phyloP scores from a whole-genome alignment of 441 rosid genomes.

The Corymbia calophylla region DNA sequence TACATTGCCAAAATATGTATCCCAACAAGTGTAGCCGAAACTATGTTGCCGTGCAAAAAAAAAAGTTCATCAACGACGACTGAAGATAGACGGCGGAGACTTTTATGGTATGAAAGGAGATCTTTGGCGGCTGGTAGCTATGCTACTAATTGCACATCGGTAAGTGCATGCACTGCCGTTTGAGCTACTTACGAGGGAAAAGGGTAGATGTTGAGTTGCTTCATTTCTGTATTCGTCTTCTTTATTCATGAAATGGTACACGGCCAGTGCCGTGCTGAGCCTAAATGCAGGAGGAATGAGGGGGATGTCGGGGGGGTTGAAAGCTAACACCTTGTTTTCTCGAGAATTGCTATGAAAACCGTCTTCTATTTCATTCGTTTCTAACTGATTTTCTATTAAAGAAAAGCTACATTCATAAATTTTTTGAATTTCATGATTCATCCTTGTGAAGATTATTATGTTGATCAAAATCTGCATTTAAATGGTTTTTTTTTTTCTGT shows the following conservation, averaged over 20 bases:
- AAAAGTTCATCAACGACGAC: neutral
- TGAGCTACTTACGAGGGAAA: neutral
- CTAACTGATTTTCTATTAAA: neutral
- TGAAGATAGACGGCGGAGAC: constrained; percentile 36
- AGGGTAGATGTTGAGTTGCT: neutral
- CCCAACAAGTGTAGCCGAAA: constrained; percentile 39
- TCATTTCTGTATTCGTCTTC: neutral
- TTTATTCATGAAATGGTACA: neutral
- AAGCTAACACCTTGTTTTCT: neutral
- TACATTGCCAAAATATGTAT: constrained; percentile 62
- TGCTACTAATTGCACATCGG: constrained; percentile 38
- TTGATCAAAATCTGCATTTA: neutral
- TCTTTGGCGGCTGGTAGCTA: constrained; percentile 24
- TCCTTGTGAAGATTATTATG: neutral
- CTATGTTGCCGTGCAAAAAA: constrained; percentile 62
- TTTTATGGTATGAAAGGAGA: constrained; percentile 55
- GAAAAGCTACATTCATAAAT: neutral
- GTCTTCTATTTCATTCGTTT: neutral
- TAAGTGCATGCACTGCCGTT: neutral
- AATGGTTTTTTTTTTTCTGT: neutral
- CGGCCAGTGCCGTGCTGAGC: neutral
- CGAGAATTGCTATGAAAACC: neutral
- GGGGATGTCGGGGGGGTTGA: neutral
- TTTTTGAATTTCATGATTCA: neutral
- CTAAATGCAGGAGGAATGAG: neutral